phyloP scores from a whole-genome alignment of 495 filamentous ascomycete species.

The Daldinia grandis region DNA sequence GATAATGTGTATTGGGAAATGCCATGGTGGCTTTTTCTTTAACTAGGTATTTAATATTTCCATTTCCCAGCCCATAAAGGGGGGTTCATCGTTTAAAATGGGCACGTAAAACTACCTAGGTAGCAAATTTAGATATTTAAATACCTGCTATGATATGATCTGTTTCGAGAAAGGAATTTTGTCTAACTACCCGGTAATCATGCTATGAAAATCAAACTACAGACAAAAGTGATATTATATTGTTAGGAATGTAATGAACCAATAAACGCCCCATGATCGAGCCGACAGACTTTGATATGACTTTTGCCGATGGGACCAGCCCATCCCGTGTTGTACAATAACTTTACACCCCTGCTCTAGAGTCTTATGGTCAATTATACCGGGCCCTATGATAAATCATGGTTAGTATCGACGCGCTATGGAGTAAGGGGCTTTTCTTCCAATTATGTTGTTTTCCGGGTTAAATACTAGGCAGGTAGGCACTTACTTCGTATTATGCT shows the following conservation, averaged over 20 bases:
- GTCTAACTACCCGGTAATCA: neutral
- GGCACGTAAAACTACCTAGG: neutral
- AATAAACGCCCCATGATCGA: neutral
- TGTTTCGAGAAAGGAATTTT: neutral
- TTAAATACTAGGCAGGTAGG: too few species aligned
- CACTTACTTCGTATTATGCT: neutral
- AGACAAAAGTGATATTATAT: conserved; percentile 4
- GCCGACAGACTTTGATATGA: neutral
- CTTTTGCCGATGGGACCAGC: conserved; percentile 25
- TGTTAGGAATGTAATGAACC: conserved; percentile 10
- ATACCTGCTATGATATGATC: neutral
- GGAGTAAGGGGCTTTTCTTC: neutral
- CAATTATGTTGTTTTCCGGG: neutral
- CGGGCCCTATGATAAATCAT: neutral
- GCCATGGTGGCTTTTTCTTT: neutral
- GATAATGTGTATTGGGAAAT: neutral
- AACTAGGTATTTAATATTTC: neutral
- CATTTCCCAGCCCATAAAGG: neutral
- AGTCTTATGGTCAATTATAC: neutral
- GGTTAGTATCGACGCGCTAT: neutral
- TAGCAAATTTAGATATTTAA: neutral
- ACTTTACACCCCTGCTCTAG: neutral
- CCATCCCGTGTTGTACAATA: conserved; percentile 7
- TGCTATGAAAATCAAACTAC: neutral
- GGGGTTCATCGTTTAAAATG: too few species aligned